A percentile compares a stretch with the other conserved stretches of the same genome.
These are phyloP conservation scores for Eremochloa ophiuroides DNA, from an alignment of 176 grass and related monocot species.

Conservation along the genomic window DNA sequence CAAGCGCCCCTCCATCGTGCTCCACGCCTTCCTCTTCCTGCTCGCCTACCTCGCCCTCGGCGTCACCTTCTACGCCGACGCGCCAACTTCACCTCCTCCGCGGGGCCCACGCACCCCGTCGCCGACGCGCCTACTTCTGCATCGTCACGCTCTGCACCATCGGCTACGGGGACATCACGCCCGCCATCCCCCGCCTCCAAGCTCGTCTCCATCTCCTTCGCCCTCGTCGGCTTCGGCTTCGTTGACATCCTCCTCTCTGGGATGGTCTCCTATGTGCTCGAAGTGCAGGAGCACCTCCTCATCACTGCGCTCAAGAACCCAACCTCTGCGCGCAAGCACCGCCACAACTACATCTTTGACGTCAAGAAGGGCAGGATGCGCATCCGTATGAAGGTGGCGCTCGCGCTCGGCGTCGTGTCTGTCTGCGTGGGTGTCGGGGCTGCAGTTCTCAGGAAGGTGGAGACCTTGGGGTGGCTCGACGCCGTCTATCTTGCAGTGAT, in stretches of 20 bases:
- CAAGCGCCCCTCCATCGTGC: constrained; percentile 45
- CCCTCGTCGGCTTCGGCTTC: constrained; percentile 78
- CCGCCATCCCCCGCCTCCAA: constrained; percentile 64
- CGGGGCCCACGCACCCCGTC: constrained; percentile 40
- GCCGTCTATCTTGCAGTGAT: constrained; percentile 81
- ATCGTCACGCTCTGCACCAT: constrained; percentile 98
- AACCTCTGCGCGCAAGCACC: constrained; percentile 29
- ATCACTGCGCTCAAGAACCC: constrained; percentile 66
- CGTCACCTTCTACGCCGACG: too few species aligned
- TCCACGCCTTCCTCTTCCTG: constrained; percentile 46
- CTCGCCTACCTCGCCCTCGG: too few species aligned
- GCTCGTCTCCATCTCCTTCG: constrained; percentile 82
- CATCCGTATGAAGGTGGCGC: constrained; percentile 72
- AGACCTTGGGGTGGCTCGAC: constrained; percentile 65
- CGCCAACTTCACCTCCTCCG: too few species aligned
- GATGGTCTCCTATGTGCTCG: constrained; percentile 89
- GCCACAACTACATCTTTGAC: constrained; percentile 74
- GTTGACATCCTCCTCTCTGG: constrained; percentile 80
- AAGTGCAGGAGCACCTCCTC: constrained; percentile 85
- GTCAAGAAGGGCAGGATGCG: constrained; percentile 91
- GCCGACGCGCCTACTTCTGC: constrained; percentile 90
- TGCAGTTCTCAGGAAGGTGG: constrained; percentile 57
- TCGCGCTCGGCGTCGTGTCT: constrained; percentile 59
- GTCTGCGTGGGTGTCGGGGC: constrained; percentile 71
- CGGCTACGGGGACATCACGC: constrained; percentile 89